These are phyloP conservation scores for Tuber borchii DNA, from an alignment of 495 filamentous ascomycete genomes.

Conservation along the genomic window DNA sequence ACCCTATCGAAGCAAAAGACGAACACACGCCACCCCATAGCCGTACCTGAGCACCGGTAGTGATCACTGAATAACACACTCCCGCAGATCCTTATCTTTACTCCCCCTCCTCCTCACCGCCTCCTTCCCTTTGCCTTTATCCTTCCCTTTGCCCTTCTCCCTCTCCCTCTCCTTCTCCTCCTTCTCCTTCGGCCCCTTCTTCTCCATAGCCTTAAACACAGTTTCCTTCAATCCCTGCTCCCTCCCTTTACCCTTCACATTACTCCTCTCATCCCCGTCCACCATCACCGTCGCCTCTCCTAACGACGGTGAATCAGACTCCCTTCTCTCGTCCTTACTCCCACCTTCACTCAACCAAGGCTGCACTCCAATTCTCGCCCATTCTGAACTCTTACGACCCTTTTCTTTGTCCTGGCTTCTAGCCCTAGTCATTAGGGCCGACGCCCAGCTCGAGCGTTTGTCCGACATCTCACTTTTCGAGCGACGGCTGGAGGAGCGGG, in stretches of 20 bases:
- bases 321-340: conserved; percentile 35
- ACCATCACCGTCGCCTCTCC: conserved; percentile 49
- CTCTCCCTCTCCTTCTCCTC: conserved; percentile 23
- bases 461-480: conserved; percentile 29
- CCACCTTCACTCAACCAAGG: conserved; percentile 37
- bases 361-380: conserved; percentile 43
- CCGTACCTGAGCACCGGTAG: background rate
- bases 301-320: conserved; percentile 41
- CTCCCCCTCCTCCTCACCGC: conserved; percentile 9
- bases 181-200: conserved; percentile 15
- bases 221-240: conserved; percentile 45
- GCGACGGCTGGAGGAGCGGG: conserved; percentile 10
- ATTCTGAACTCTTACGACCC: conserved; percentile 41
- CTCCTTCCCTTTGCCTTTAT: conserved; percentile 20
- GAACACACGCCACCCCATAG: background rate
- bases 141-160: conserved; percentile 28
- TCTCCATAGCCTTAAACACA: conserved; percentile 46
- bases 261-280: conserved; percentile 41
- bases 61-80: conserved; percentile 24
- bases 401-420: conserved; percentile 49
- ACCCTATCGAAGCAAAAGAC: background rate
- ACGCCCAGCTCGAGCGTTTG: conserved; percentile 32
- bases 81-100: conserved; percentile 34
- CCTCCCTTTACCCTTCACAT: conserved; percentile 44
- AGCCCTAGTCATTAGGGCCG: conserved; percentile 37